These are phyloP conservation scores for Ophiostoma pallidulum DNA, from an alignment of 2,329 filamentous ascomycete species.

Conservation along the genomic window DNA sequence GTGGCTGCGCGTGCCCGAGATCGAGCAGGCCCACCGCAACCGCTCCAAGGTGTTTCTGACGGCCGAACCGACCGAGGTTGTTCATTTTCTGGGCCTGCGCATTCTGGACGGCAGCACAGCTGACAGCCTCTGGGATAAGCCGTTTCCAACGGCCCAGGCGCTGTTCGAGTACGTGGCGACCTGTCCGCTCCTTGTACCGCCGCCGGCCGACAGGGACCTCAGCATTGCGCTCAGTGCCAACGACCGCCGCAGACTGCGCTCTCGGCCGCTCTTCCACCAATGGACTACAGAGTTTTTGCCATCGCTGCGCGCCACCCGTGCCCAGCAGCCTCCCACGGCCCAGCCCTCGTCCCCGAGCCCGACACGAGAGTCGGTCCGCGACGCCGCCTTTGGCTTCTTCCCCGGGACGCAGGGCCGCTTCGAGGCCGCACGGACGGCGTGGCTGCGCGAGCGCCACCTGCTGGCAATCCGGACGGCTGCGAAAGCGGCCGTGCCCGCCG, in stretches of 20 bases:
- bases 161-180: conserved; percentile 53
- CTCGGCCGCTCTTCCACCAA: conserved; percentile 45
- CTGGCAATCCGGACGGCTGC: conserved; percentile 31
- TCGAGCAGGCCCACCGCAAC: conserved; percentile 50
- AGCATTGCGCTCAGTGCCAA: conserved; percentile 32
- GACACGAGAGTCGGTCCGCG: conserved; percentile 36
- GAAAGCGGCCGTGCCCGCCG: conserved; percentile 20
- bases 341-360: conserved; percentile 7
- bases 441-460: conserved; percentile 30
- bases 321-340: conserved; percentile 17
- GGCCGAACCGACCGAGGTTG: conserved; percentile 41
- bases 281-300: conserved; percentile 60
- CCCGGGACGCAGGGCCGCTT: conserved; percentile 34
- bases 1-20: conserved; percentile 56
- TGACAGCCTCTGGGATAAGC: conserved; percentile 35
- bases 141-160: conserved; percentile 44
- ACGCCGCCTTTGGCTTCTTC: conserved; percentile 46
- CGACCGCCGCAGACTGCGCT: conserved; percentile 46
- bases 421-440: conserved; percentile 30
- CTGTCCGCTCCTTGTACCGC: conserved; percentile 49
- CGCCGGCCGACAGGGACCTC: conserved; percentile 27
- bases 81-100: conserved; percentile 54
- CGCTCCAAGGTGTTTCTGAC: conserved; percentile 52
- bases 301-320: conserved; percentile 20
- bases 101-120: background rate